phyloP scores from a whole-genome alignment of 1,139 yeast species.

The Suhomyces guaymorum region DNA sequence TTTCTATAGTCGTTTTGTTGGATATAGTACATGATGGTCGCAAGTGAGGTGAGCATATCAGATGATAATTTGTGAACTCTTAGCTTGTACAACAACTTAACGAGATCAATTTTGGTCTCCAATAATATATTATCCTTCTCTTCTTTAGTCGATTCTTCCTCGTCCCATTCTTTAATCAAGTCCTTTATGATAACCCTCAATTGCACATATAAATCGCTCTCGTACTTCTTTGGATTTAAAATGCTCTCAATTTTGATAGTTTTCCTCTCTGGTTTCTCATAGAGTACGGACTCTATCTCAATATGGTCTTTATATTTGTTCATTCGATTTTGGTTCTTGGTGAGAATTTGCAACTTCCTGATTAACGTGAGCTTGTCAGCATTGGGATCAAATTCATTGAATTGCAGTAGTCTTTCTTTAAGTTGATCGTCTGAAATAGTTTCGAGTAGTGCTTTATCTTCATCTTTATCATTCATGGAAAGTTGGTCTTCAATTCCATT shows the following conservation, averaged over 20 bases:
- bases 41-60: slow-evolving; percentile 54
- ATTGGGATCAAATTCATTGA: slow-evolving; percentile 20
- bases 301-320: slow-evolving; percentile 19
- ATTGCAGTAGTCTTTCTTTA: slow-evolving; percentile 23
- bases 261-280: slow-evolving; percentile 16
- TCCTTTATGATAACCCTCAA: slow-evolving; percentile 52
- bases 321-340: slow-evolving; percentile 20
- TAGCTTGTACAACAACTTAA: slow-evolving; percentile 60
- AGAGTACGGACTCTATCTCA: slow-evolving; percentile 25
- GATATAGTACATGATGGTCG: slow-evolving; percentile 59
- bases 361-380: slow-evolving; percentile 28
- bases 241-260: slow-evolving; percentile 37
- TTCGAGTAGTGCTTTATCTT: slow-evolving; percentile 16
- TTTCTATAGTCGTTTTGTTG: slow-evolving; percentile 54
- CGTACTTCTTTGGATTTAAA: slow-evolving; percentile 23
- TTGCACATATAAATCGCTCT: slow-evolving; percentile 38
- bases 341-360: slow-evolving; percentile 25
- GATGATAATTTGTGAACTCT: slow-evolving; percentile 47
- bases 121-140: slow-evolving; percentile 23
- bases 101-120: slow-evolving; percentile 63
- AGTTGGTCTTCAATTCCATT: too few relatives aligned
- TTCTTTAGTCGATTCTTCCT: slow-evolving; percentile 4
- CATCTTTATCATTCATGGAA: too few relatives aligned
- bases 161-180: slow-evolving; percentile 46
- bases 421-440: slow-evolving; percentile 24